Base-by-base conservation (phyloP, 495 filamentous ascomycete species). In the Podospora tetraspora region DNA sequence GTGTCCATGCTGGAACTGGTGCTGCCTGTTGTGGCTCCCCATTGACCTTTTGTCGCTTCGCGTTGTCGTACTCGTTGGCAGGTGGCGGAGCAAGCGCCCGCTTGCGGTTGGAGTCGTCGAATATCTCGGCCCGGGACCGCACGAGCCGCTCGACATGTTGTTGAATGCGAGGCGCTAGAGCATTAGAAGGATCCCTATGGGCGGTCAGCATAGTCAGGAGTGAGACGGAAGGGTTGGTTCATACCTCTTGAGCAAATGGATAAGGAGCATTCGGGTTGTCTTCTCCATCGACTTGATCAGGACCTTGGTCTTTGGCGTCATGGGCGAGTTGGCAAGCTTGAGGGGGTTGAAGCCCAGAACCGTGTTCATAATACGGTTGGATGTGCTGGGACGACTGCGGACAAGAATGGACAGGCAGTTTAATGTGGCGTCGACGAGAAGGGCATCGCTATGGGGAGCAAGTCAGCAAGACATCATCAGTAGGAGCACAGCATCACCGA, bases 291-390 rank as follows among this genome's bases (percentile, higher is more conserved):
- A 97, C 78, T 90, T 92, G 62, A 97, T 82, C 57, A 92, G 86
- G 43, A 99, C 88, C 64, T 90, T 92, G 34, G 86, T 84, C 73
- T 89, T 91, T 4, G 91, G 84, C 1, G 91, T 94, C 80, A 96
- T 85, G 16, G 92, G 90, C 7, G 87, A 86, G 70, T 86, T 89
- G 58, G 90, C 90, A 68, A 89, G 87, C 72, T 88, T 91, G 9
- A 96, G 78, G 8, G 95, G 95, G 76, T 96, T 96, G 83, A 97
- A 99, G 71, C 88, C 92, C n/a, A 98, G 79, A 25, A 98, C 83
- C 2, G 90, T 85, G 73, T 87, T 90, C 61, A 97, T 79, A 68
- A 98, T 96, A 73, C 93, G 94, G 76, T 87, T 92, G 25, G 92
- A 85, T 68, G 96, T 89, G 37, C 87, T 87, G 25, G 92, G 89